A percentile compares a stretch with the other conserved stretches of the same genome.
Evolutionary conservation across 1,139 yeast species (phyloP).

Genomic region (Hanseniaspora gamundiae): DNA sequence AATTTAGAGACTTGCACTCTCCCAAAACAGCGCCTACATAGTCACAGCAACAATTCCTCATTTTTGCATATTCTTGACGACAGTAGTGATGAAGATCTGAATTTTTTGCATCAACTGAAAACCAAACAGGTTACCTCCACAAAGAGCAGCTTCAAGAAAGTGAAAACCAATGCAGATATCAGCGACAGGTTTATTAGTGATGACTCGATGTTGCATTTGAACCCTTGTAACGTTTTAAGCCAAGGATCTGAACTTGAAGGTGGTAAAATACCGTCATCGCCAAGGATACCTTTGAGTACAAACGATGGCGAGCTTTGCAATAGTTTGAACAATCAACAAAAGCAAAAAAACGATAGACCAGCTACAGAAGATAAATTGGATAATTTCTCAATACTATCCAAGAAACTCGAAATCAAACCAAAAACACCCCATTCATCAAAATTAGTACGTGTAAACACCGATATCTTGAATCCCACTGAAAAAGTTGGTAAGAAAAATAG

Average conservation of each 20-base stretch:
- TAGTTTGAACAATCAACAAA: no score
- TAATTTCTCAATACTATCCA: neutral
- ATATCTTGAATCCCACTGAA: neutral
- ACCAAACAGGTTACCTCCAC: no score
- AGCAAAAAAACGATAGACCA: neutral
- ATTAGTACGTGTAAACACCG: no score
- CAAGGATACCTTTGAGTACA: no score
- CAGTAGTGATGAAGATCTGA: neutral
- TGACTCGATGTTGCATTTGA: neutral
- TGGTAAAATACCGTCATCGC: neutral
- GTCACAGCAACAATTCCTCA: neutral
- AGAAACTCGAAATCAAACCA: no score
- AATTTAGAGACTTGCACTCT: neutral
- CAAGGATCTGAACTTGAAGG: neutral
- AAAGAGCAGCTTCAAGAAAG: no score
- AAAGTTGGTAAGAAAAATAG: neutral
- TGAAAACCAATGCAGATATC: no score
- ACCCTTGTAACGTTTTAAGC: neutral
- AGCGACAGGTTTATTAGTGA: no score
- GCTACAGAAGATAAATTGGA: neutral
- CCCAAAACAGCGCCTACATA: neutral
- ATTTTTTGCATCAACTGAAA: no score
- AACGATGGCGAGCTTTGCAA: no score
- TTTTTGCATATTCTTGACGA: neutral
- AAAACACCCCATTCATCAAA: no score